phyloP scores from a whole-genome alignment of 345 rosid genomes.

The Corchorus capsularis region DNA sequence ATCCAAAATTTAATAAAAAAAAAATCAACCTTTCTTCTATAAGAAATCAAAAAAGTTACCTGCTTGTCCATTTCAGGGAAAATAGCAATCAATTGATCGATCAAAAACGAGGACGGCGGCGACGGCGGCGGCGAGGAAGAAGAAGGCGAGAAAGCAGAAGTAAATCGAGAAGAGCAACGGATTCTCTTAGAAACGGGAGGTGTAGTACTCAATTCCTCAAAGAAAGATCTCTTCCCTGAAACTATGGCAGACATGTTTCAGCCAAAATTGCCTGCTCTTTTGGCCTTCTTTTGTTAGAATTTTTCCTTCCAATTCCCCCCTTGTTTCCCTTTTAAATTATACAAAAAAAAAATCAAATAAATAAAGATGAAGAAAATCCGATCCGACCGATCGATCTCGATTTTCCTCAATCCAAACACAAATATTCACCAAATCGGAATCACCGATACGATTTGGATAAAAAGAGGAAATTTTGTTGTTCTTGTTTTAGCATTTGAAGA shows the following conservation, averaged over 20 bases:
- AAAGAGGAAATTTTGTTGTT: slow-evolving; percentile 3
- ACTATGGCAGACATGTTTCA: slow-evolving; percentile 25
- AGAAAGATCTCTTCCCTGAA: slow-evolving; percentile 30
- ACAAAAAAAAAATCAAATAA: too few relatives aligned
- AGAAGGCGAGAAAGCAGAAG: slow-evolving; percentile 10
- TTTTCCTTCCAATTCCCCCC: background rate
- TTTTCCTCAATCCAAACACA: background rate
- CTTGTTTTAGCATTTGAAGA: background rate
- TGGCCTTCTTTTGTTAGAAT: background rate
- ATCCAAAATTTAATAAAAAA: background rate
- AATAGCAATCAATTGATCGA: slow-evolving; percentile 16
- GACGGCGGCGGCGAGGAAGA: slow-evolving; percentile 1
- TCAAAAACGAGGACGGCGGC: slow-evolving; percentile 10
- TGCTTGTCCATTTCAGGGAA: slow-evolving; percentile 25
- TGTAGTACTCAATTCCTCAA: slow-evolving; percentile 17
- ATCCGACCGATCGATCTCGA: slow-evolving; percentile 5
- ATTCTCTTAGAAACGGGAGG: slow-evolving; percentile 23
- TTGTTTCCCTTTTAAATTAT: background rate
- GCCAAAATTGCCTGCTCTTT: slow-evolving; percentile 19
- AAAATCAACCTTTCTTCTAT: background rate
- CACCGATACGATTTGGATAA: background rate
- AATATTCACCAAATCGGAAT: background rate
- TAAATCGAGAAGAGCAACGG: slow-evolving; percentile 16
- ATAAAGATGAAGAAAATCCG: background rate
- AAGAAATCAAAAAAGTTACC: background rate